Conservation (phyloP, 2,329 filamentous ascomycete species). For the Ophiocordyceps camponoti-saundersi region DNA sequence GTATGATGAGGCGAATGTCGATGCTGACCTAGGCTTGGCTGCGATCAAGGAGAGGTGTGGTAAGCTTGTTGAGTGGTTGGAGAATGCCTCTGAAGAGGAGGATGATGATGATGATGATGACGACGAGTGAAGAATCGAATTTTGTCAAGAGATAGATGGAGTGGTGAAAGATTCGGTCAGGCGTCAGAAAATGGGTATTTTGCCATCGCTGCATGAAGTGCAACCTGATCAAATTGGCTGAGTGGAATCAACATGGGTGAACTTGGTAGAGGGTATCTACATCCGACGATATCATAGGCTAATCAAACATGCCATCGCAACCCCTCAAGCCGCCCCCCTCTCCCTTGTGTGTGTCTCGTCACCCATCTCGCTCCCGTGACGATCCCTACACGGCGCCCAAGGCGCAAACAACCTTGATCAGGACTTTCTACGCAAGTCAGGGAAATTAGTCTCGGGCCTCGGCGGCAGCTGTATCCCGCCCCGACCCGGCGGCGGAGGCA, state of each 20-base stretch:
- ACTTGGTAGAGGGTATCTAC: no score
- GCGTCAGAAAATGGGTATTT: background rate
- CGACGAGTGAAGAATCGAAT: slow-evolving; percentile 31
- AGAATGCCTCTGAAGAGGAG: slow-evolving; percentile 59
- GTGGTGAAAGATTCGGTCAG: background rate
- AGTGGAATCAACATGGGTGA: no score
- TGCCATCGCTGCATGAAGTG: no score
- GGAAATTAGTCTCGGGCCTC: background rate
- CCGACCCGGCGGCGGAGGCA: background rate
- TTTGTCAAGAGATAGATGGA: no score
- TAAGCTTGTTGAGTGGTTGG: slow-evolving; percentile 70
- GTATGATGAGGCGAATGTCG: slow-evolving; percentile 51
- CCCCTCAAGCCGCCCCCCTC: background rate
- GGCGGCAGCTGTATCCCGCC: background rate
- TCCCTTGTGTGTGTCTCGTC: background rate
- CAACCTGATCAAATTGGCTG: no score
- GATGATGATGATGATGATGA: slow-evolving; percentile 51
- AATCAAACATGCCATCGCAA: background rate
- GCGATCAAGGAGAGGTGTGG: slow-evolving; percentile 57
- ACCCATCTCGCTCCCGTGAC: no score
- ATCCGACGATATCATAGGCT: background rate
- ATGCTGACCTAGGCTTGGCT: slow-evolving; percentile 46
- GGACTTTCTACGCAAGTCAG: background rate
- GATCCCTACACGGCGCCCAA: no score
- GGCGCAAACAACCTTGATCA: background rate